These are phyloP conservation scores for Porphyrellus sp. DNA, from an alignment of 1,284 basidiomycete species.

Conservation along the genomic window DNA sequence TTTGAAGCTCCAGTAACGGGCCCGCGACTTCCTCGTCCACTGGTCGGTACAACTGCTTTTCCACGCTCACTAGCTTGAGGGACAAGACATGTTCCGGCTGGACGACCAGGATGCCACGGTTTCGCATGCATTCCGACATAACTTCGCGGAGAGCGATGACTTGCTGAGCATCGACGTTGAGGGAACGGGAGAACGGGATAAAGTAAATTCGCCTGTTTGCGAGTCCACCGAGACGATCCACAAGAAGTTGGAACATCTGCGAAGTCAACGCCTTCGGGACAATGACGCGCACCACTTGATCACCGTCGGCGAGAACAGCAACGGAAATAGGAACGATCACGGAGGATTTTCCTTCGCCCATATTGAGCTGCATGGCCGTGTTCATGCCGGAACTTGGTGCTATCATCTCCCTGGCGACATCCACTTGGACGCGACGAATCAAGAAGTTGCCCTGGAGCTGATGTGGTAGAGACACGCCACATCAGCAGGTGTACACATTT, in stretches of 20 bases:
- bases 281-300: conserved; percentile 2
- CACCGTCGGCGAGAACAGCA: conserved; percentile 33
- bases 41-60: conserved; percentile 29
- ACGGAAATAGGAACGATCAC: conserved; percentile 7
- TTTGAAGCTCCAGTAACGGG: conserved; percentile 27
- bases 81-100: conserved; percentile 57
- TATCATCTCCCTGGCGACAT: conserved; percentile 37
- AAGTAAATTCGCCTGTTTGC: conserved; percentile 46
- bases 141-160: conserved; percentile 28
- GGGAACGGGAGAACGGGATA: conserved; percentile 47
- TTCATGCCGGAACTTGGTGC: neutral
- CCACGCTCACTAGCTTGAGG: conserved; percentile 45
- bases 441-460: neutral
- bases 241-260: conserved; percentile 51
- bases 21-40: neutral
- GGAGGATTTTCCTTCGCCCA: conserved; percentile 27
- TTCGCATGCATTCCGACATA: conserved; percentile 39
- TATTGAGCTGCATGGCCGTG: conserved; percentile 45
- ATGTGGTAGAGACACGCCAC: neutral
- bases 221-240: conserved; percentile 43
- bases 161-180: conserved; percentile 20
- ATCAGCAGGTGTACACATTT: neutral
- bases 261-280: conserved; percentile 2
- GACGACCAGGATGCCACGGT: conserved; percentile 43
- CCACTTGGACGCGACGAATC: conserved; percentile 4